These are phyloP conservation scores for Rosa persica DNA, from an alignment of 306 rosid genomes.

Conservation along the genomic window DNA sequence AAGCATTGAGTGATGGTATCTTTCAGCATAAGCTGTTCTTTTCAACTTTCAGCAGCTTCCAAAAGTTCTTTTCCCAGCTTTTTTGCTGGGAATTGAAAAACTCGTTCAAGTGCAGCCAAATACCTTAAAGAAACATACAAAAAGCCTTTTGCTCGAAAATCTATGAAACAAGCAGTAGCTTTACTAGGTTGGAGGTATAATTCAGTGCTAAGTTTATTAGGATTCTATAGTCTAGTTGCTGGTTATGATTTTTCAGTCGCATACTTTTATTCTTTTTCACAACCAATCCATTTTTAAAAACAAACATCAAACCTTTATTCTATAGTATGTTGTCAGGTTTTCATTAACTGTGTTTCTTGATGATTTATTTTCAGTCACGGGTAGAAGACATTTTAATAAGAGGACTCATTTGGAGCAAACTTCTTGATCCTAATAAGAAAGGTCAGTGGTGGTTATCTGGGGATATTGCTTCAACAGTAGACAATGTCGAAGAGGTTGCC, in stretches of 20 bases:
- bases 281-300: no score
- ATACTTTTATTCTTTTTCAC: background rate
- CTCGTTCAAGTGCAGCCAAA: background rate
- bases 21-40: background rate
- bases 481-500: slow-evolving; percentile 65
- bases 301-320: no score
- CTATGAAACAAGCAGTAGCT: background rate
- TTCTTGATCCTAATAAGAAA: slow-evolving; percentile 81
- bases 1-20: background rate
- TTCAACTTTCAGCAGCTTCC: background rate
- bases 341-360: slow-evolving; percentile 3
- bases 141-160: no score
- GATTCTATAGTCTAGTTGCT: background rate
- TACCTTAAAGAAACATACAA: background rate
- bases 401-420: slow-evolving; percentile 86
- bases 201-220: background rate
- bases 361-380: slow-evolving; percentile 56
- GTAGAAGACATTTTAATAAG: slow-evolving; percentile 62
- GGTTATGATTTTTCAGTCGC: background rate
- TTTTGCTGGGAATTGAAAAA: background rate
- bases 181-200: background rate
- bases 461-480: slow-evolving; percentile 47
- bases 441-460: slow-evolving; percentile 94
- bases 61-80: background rate
- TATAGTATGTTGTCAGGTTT: background rate